Evolutionary conservation across 2,329 filamentous ascomycete genomes (phyloP), one percentile per base, ranked within the genome.

Genomic region (Clonostachys sp.): DNA sequence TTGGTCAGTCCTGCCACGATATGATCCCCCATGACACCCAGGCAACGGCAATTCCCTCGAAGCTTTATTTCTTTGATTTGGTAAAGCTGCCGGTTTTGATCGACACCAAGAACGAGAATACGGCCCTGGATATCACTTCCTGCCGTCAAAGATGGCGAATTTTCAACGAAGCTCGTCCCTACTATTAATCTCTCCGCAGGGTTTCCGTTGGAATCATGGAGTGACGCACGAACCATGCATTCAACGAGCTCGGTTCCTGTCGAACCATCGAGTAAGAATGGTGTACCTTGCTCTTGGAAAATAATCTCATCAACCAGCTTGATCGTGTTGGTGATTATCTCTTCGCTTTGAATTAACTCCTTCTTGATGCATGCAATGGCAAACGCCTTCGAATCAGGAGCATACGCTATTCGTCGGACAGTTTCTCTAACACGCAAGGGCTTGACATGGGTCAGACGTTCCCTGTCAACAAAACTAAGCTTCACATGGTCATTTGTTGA

Each of bases 1-100:
- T 96, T 97, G 48, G 89, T 84, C n/a, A 97, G 74, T 0, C 87
- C 91, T 2, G 90, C 89, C 18, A 96, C 86, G 44, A 99, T 86
- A 50, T 86, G 84, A 49, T 86, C 86, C 20, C 81, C 81, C 52
- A 94, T 75, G 47, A 91, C 80, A 3, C 80, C 86, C 24, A 99
- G 66, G 50, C 86, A 87, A 49, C 91, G 82, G 62, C 91, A 96
- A 2, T 87, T 85, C 4, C 91, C 91, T 59, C 84, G 90, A 34
- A 95, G 75, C 2, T 78, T 74, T 43, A 87, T 73, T 35, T 87
- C 83, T 0, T 82, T 74, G 14, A 96, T 76, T 40, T 87, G 68
- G 57, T 88, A 91, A 12, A 94, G 77, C 45, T 81, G 82, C 44
- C 88, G 80, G 45, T 89, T 81, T 48, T 81, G 80, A 45, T 89